Base-by-base conservation (phyloP, 805 yeast genomes). In the Grigorovia yakushimaensis region DNA sequence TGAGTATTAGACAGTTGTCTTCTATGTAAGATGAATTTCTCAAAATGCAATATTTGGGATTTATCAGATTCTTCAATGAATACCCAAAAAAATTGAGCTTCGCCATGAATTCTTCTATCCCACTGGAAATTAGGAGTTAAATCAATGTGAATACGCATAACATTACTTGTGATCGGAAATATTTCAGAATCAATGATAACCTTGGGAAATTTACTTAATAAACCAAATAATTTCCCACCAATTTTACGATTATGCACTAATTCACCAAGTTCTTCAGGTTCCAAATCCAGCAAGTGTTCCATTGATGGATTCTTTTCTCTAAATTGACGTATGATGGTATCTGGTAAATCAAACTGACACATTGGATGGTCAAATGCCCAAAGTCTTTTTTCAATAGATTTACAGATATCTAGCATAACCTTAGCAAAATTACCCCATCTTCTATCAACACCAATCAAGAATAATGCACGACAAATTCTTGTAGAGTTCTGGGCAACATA, bases 401-500 rank as follows among this genome's bases (percentile, higher is more conserved):
- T 87, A 63, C 97, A 91, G 19, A 93, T 71, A 7, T 87, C 76
- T 24, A 93, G 68, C 76, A 89, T 75, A 5, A 83, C 76, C 47
- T 80, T 77, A 44, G 93, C 74, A 51, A 88, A 80, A 6, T 69
- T 64, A 1, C 98, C 96, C 99, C 99, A 93, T 49, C 94, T 72
- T 54, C 98, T 73, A 58, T 87, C 85, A 35, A 93, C 70, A 36
- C 95, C 94, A 51, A 93, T 80, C 51, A 89, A 68, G 56, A 93
- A 88, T 43, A 94, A 70, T 0, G 98, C 96, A 22, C 98, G 77
- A 54, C 95, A 79, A 33, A 93, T 91, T 71, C 99, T 81, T 1
- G 91, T 88, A 3, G 97, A 77, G 59, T 93, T 93, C 59, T 93
- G 98, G 1, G 98, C 97, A 48, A 93, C 95, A 62, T 93, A 93